Conservation (phyloP, 2,329 filamentous ascomycete genomes). For the Tolypocladium endophyticum region DNA sequence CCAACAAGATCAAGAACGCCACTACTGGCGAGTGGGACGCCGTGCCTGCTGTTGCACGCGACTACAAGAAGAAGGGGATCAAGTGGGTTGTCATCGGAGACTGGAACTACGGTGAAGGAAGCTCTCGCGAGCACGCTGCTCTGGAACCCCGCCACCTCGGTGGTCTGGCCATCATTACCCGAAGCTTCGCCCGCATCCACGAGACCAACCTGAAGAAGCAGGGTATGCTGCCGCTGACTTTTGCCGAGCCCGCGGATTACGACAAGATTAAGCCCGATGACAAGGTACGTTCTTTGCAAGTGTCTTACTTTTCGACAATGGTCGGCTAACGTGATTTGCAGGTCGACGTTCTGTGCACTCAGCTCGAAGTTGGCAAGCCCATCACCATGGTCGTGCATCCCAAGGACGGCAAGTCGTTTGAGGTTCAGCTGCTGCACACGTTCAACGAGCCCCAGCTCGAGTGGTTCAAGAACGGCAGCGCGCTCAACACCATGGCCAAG, state of each 20-base stretch:
- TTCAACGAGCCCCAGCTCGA: conserved; percentile 98
- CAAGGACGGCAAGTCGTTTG: conserved; percentile 71
- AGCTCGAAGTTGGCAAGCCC: conserved; percentile 87
- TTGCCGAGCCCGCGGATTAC: conserved; percentile 89
- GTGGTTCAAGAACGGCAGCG: conserved; percentile 98
- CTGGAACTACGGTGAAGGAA: conserved; percentile 93
- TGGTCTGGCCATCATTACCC: conserved; percentile 91
- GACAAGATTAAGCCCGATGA: conserved; percentile 92
- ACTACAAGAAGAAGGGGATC: conserved; percentile 66
- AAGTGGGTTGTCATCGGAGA: conserved; percentile 96
- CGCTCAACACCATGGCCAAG: conserved; percentile 98
- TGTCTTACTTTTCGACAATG: neutral
- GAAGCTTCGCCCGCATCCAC: conserved; percentile 97
- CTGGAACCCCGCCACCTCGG: conserved; percentile 85
- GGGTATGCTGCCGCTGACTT: conserved; percentile 98
- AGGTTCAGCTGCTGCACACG: conserved; percentile 81
- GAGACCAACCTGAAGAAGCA: conserved; percentile 99
- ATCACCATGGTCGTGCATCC: conserved; percentile 88
- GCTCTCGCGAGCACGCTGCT: conserved; percentile 79
- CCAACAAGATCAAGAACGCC: conserved; percentile 90
- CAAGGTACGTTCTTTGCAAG: conserved; percentile 41
- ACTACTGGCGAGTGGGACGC: conserved; percentile 61
- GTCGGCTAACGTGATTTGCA: conserved; percentile 11
- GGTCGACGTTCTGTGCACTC: conserved; percentile 77
- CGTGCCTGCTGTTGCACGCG: conserved; percentile 77